phyloP scores from a whole-genome alignment of 345 rosid genomes.

The Euphorbia tirucalli region DNA sequence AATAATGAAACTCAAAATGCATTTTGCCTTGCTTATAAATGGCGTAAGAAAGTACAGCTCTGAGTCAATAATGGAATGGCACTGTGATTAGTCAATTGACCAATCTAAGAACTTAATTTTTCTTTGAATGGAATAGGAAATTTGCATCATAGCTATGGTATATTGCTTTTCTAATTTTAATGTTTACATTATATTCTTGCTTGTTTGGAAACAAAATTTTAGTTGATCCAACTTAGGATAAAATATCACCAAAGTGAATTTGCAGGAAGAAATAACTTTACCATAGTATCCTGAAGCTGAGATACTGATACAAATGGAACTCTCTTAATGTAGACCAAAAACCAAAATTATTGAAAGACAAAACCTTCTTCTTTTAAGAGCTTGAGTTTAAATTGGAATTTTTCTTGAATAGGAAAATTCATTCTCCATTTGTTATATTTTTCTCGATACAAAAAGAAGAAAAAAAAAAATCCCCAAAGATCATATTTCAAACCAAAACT shows the following conservation, averaged over 20 bases:
- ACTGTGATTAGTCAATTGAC: no score
- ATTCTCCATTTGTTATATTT: neutral
- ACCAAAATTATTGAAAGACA: neutral
- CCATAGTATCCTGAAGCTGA: neutral
- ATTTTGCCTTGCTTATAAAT: neutral
- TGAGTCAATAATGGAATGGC: no score
- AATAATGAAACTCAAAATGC: no score
- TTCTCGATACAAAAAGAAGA: no score
- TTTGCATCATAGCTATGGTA: no score
- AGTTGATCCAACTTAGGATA: neutral
- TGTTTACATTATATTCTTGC: no score
- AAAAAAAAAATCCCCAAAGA: no score
- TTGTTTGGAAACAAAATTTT: neutral
- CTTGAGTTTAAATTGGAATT: neutral
- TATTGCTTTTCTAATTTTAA: no score
- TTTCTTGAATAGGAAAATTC: neutral
- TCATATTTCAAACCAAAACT: no score
- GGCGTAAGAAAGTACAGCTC: neutral
- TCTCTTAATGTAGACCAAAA: neutral
- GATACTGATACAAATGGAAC: neutral
- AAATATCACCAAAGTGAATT: conserved; percentile 8
- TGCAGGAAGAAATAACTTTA: conserved; percentile 3
- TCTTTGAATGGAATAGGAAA: neutral
- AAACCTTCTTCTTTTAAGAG: neutral
- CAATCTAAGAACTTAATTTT: neutral